These are phyloP conservation scores for Rhododendron simsii DNA, from an alignment of 148 eudicot genomes.

Conservation along the genomic window DNA sequence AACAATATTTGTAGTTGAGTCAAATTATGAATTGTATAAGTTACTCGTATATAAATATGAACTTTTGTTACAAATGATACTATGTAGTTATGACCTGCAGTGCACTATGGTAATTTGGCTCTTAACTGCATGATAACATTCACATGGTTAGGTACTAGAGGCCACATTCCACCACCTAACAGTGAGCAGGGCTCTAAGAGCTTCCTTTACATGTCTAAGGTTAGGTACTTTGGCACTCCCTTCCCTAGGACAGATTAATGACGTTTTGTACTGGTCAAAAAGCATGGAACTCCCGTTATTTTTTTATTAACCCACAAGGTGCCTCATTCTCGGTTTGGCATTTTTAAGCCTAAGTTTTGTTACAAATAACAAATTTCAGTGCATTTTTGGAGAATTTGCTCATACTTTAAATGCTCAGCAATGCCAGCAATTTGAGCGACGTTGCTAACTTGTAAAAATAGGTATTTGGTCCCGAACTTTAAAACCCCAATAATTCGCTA, in stretches of 20 bases:
- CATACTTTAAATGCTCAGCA: background rate
- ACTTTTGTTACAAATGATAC: no score
- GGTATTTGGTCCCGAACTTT: background rate
- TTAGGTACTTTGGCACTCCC: background rate
- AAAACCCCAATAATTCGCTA: background rate
- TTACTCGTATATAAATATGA: no score
- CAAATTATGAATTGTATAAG: no score
- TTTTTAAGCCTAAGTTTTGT: background rate
- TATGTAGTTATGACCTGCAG: background rate
- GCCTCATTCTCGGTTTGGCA: background rate
- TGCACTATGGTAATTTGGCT: background rate
- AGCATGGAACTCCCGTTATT: background rate
- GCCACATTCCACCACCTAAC: background rate
- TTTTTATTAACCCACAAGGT: background rate
- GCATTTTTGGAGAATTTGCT: background rate
- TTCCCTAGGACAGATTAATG: background rate
- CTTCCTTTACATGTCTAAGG: background rate
- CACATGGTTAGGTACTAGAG: background rate
- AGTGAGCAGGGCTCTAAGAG: background rate
- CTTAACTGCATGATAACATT: background rate
- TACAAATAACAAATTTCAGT: background rate
- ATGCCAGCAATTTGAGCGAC: background rate
- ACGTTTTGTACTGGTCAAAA: background rate
- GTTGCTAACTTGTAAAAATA: background rate
- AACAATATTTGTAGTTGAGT: no score